These are phyloP conservation scores for Rhodotorula paludigena DNA, from an alignment of 768 basidiomycete species.

Conservation along the genomic window DNA sequence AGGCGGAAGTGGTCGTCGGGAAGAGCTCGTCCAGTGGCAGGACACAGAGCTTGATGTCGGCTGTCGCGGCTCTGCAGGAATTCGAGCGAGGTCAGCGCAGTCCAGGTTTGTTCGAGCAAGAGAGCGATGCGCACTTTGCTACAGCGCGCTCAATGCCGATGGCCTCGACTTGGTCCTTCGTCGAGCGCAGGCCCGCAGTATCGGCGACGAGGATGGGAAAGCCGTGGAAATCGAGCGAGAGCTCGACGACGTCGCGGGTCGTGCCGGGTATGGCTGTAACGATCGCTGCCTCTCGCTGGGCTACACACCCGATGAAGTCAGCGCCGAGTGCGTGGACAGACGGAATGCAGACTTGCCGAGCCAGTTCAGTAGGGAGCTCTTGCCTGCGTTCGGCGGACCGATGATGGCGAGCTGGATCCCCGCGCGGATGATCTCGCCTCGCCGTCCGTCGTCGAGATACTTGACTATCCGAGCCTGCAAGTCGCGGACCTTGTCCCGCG, in stretches of 20 bases:
- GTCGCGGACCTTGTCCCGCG: slow-evolving; percentile 50
- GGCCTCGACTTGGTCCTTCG: slow-evolving; percentile 66
- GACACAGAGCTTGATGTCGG: slow-evolving; percentile 75
- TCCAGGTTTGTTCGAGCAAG: no score
- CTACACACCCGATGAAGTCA: not conserved
- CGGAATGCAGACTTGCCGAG: slow-evolving; percentile 54
- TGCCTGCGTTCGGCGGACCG: slow-evolving; percentile 91
- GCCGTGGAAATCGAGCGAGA: slow-evolving; percentile 82
- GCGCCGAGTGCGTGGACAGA: not conserved
- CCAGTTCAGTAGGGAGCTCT: slow-evolving; percentile 80
- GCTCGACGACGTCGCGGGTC: slow-evolving; percentile 77
- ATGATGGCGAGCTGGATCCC: slow-evolving; percentile 82
- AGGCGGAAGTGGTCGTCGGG: slow-evolving; percentile 5
- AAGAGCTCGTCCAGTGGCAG: slow-evolving; percentile 61
- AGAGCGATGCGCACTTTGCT: slow-evolving; percentile 54
- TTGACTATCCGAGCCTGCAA: slow-evolving; percentile 56
- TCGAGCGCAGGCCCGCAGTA: slow-evolving; percentile 72
- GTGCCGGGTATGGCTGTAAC: slow-evolving; percentile 83
- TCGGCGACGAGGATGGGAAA: slow-evolving; percentile 74
- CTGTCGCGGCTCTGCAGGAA: slow-evolving; percentile 53
- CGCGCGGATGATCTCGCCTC: slow-evolving; percentile 75
- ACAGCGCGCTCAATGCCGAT: slow-evolving; percentile 75
- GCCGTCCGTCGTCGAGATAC: slow-evolving; percentile 64
- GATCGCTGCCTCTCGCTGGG: slow-evolving; percentile 77
- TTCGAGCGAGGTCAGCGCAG: not conserved